These are phyloP conservation scores for Vitis amurensis DNA, from an alignment of 164 flowering plant genomes.

Conservation along the genomic window DNA sequence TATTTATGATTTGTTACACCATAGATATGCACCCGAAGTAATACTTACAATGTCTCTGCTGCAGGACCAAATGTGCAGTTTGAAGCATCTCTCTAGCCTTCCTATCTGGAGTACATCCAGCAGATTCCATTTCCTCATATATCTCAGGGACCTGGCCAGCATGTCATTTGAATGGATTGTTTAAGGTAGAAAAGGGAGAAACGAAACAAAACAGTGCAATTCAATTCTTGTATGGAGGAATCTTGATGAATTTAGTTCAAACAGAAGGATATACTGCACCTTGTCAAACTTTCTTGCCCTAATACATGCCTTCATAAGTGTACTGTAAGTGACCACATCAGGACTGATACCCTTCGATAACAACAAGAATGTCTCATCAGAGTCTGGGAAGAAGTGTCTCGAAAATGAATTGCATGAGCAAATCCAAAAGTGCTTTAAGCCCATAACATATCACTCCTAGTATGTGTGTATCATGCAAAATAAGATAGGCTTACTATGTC, in stretches of 20 bases:
- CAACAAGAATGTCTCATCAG: slow-evolving; percentile 8
- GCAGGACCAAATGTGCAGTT: slow-evolving; percentile 45
- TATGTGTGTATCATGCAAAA: background rate
- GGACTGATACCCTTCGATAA: slow-evolving; percentile 70
- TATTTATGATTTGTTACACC: background rate
- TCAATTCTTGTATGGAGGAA: background rate
- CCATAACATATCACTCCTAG: too few species aligned
- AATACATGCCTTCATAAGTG: slow-evolving; percentile 81
- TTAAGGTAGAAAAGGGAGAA: background rate
- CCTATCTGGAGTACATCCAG: slow-evolving; percentile 83
- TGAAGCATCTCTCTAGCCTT: slow-evolving; percentile 80
- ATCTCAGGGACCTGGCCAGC: slow-evolving; percentile 53
- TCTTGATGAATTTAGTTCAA: too few species aligned
- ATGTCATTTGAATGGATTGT: background rate
- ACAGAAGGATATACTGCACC: slow-evolving; percentile 32
- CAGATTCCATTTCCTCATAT: slow-evolving; percentile 71
- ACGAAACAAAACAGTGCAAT: background rate
- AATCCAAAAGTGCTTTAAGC: too few species aligned
- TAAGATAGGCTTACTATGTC: slow-evolving; percentile 54
- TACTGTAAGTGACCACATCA: slow-evolving; percentile 78
- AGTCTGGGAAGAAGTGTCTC: background rate
- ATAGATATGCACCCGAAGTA: background rate
- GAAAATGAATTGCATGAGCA: background rate
- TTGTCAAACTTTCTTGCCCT: slow-evolving; percentile 66
- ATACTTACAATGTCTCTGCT: slow-evolving; percentile 30